Percentiles rank a stretch among this genome's conserved stretches.
phyloP scores from a whole-genome alignment of 345 rosid genomes.

The Citrus hindsii region DNA sequence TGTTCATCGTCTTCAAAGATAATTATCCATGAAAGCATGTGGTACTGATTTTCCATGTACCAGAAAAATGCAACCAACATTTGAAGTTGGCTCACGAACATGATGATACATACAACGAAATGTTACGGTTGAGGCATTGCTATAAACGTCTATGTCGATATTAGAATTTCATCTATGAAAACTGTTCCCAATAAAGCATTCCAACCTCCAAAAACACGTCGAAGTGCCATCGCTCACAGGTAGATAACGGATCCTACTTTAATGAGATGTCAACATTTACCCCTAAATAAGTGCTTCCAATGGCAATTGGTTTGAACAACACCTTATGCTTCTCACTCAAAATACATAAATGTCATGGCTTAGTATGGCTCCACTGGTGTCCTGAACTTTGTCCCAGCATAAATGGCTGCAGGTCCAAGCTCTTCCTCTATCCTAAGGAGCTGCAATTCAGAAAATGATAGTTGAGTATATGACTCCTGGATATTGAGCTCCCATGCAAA shows the following conservation, averaged over 20 bases:
- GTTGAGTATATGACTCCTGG: background rate
- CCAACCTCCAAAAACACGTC: background rate
- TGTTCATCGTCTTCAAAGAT: background rate
- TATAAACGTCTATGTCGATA: background rate
- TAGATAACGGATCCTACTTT: background rate
- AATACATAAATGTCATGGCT: background rate
- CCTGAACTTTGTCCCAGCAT: constrained; percentile 51
- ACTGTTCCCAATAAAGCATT: background rate
- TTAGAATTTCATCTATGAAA: background rate
- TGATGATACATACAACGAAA: background rate
- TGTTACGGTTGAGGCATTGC: background rate
- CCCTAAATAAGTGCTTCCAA: no score
- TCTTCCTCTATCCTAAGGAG: constrained; percentile 59
- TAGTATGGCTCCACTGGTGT: constrained; percentile 49
- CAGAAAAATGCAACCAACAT: background rate
- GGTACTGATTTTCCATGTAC: no score
- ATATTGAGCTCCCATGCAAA: background rate
- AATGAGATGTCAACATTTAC: background rate
- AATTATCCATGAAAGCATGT: background rate
- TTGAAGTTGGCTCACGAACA: no score
- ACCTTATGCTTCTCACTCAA: background rate
- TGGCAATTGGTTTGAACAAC: background rate
- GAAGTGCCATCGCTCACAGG: background rate
- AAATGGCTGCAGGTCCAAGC: constrained; percentile 43
- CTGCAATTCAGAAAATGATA: constrained; percentile 22